Conservation (phyloP, 352 stramenopile species). For the Phytophthora pseudosyringae region DNA sequence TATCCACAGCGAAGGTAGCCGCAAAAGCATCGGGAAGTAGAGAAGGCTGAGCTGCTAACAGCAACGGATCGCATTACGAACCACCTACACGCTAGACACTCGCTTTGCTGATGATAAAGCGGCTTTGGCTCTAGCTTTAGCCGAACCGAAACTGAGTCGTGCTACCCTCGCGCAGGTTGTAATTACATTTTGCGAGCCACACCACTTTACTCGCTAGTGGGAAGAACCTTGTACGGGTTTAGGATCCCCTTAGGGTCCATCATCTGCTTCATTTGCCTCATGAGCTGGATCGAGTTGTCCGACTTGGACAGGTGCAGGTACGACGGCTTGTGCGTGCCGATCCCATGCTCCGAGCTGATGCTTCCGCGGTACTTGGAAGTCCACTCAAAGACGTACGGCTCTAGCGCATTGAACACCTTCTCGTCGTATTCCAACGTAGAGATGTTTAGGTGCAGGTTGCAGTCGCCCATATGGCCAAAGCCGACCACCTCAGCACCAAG, state of each 20-base stretch:
- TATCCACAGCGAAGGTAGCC: not conserved
- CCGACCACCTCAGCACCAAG: constrained; percentile 72
- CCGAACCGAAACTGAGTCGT: too few species aligned
- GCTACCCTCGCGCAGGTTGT: not conserved
- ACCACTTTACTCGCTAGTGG: constrained; percentile 27
- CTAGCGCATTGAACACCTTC: constrained; percentile 65
- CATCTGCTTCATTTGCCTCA: constrained; percentile 93
- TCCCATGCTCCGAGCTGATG: constrained; percentile 98
- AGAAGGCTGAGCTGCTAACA: not conserved
- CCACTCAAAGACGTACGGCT: constrained; percentile 87
- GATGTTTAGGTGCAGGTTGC: constrained; percentile 98
- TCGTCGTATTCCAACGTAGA: constrained; percentile 75
- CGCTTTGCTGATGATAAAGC: not conserved
- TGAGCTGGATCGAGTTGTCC: constrained; percentile 82
- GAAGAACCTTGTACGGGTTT: constrained; percentile 96
- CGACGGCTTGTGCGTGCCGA: constrained; percentile 94
- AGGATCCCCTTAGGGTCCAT: constrained; percentile 97
- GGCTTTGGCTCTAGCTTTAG: not conserved
- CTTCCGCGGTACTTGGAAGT: constrained; percentile 88
- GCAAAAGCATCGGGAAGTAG: not conserved
- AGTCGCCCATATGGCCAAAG: constrained; percentile 96
- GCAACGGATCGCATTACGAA: not conserved
- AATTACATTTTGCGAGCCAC: not conserved
- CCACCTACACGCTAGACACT: not conserved
- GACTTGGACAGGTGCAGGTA: constrained; percentile 91